Percentiles rank a stretch among this genome's conserved stretches.
phyloP scores from a whole-genome alignment of 352 stramenopile genomes.

The Globisporangium barbulae region DNA sequence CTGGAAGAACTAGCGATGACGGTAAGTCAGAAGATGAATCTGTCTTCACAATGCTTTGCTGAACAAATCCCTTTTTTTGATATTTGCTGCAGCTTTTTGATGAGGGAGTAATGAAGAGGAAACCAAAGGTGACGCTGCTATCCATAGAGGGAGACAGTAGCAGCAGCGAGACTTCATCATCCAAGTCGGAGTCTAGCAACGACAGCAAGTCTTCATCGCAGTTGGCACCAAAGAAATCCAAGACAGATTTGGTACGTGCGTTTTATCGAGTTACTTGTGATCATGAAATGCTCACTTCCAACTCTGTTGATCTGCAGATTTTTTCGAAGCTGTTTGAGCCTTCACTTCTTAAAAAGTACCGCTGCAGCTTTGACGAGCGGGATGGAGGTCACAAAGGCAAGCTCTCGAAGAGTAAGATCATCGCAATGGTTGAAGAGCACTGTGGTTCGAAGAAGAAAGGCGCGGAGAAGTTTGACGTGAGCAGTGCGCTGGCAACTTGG shows the following conservation, averaged over 20 bases:
- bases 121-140: constrained; percentile 34
- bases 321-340: constrained; percentile 38
- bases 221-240: background rate
- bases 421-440: constrained; percentile 34
- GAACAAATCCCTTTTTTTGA: background rate
- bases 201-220: constrained; percentile 5
- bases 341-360: constrained; percentile 30
- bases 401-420: constrained; percentile 38
- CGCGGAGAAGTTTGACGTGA: constrained; percentile 6
- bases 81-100: constrained; percentile 46
- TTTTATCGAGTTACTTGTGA: background rate
- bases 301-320: constrained; percentile 18
- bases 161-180: constrained; percentile 24
- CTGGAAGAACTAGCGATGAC: constrained; percentile 68
- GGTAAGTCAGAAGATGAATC: constrained; percentile 19
- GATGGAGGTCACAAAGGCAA: constrained; percentile 34
- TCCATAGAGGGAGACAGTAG: constrained; percentile 13
- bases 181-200: constrained; percentile 17
- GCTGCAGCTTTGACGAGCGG: constrained; percentile 30
- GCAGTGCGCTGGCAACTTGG: constrained; percentile 36
- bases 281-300: background rate
- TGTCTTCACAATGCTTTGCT: background rate
- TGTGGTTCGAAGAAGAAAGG: constrained; percentile 2
- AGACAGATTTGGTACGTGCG: constrained; percentile 7
- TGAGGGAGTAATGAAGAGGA: constrained; percentile 41